phyloP scores from a whole-genome alignment of 768 basidiomycete species.

The Tulasnella sp. region DNA sequence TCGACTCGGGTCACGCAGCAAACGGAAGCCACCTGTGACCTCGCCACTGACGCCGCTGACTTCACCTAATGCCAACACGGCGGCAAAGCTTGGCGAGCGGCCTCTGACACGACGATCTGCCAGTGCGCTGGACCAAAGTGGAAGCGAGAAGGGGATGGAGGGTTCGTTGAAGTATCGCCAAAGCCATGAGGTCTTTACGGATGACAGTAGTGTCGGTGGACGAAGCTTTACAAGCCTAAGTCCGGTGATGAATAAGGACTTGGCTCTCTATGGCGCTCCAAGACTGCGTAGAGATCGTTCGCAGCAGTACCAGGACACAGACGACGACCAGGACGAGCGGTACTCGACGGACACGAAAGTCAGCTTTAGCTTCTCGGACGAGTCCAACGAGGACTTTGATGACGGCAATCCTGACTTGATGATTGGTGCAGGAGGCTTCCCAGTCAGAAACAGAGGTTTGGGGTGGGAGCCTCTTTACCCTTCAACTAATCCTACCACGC shows the following conservation, averaged over 20 bases:
- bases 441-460: slow-evolving; percentile 1
- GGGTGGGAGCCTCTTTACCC: slow-evolving; percentile 14
- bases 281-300: neutral
- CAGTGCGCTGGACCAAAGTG: neutral
- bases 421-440: slow-evolving; percentile 8
- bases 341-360: neutral
- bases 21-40: neutral
- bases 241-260: neutral
- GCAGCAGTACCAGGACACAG: slow-evolving; percentile 1
- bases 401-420: slow-evolving; percentile 2
- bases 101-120: neutral
- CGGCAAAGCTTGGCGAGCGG: neutral
- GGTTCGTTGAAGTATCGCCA: neutral
- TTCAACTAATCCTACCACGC: neutral
- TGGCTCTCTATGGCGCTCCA: neutral
- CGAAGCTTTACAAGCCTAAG: slow-evolving; percentile 2
- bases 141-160: neutral
- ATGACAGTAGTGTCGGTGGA: slow-evolving; percentile 10
- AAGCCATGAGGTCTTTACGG: slow-evolving; percentile 11
- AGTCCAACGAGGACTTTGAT: neutral
- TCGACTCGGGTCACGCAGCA: neutral
- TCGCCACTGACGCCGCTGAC: neutral
- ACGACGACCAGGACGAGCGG: neutral
- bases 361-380: slow-evolving; percentile 14
- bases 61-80: neutral